Conservation (phyloP, 345 rosid species). For the Raphanus raphanistrum region DNA sequence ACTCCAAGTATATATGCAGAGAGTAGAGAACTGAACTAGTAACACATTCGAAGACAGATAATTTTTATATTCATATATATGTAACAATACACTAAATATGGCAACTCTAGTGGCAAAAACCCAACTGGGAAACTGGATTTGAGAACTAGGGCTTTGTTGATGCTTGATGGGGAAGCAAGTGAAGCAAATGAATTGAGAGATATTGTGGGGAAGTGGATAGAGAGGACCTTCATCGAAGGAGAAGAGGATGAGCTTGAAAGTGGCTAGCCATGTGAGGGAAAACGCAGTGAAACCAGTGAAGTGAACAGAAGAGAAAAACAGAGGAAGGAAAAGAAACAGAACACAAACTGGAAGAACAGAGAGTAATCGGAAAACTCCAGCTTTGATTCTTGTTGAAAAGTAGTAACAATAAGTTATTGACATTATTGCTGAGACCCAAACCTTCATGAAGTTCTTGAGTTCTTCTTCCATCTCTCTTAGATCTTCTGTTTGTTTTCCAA, state of each 20-base stretch:
- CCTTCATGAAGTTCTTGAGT: neutral
- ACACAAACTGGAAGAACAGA: slow-evolving; percentile 43
- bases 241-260: slow-evolving; percentile 48
- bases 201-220: neutral
- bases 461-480: slow-evolving; percentile 19
- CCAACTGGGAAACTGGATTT: slow-evolving; percentile 4
- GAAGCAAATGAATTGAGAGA: slow-evolving; percentile 35
- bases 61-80: slow-evolving; percentile 6
- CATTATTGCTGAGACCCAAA: neutral
- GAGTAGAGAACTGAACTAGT: neutral
- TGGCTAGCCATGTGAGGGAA: slow-evolving; percentile 42
- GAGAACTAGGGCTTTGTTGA: slow-evolving; percentile 38
- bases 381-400: slow-evolving; percentile 1
- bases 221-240: slow-evolving; percentile 44
- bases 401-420: slow-evolving; percentile 22
- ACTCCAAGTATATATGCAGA: slow-evolving; percentile 27
- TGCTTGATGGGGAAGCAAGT: slow-evolving; percentile 45
- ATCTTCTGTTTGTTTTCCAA: neutral
- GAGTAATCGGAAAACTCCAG: slow-evolving; percentile 31
- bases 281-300: slow-evolving; percentile 34
- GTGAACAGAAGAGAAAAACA: slow-evolving; percentile 34
- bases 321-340: slow-evolving; percentile 50
- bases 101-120: slow-evolving; percentile 35
- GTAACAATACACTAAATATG: slow-evolving; percentile 16
- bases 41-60: neutral